phyloP scores from a whole-genome alignment of 1,284 basidiomycete genomes.

The Pisolithus thermaeus region DNA sequence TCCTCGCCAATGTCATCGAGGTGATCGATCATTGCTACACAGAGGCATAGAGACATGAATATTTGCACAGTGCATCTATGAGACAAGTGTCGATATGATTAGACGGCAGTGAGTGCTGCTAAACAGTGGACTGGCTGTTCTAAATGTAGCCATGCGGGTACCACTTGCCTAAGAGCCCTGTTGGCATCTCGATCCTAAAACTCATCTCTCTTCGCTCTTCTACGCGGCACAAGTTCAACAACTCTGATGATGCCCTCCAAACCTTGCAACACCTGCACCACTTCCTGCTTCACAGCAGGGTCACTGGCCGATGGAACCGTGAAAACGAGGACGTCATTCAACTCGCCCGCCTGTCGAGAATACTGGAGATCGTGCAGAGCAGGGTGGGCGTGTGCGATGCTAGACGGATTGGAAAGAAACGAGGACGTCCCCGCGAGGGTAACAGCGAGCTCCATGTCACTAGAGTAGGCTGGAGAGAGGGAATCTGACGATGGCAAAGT shows the following conservation, averaged over 20 bases:
- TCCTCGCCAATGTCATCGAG: too few species aligned
- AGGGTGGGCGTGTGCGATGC: constrained; percentile 13
- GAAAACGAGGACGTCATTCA: constrained; percentile 21
- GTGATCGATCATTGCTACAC: too few species aligned
- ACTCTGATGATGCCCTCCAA: constrained; percentile 20
- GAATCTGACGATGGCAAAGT: too few species aligned
- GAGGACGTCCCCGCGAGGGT: constrained; percentile 18
- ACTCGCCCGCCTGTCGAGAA: constrained; percentile 21
- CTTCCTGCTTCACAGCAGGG: constrained; percentile 7
- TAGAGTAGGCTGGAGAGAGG: too few species aligned
- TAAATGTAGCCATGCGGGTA: too few species aligned
- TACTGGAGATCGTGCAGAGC: constrained; percentile 16
- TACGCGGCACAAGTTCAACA: constrained; percentile 19
- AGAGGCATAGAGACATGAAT: too few species aligned
- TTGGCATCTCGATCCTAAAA: constrained; percentile 8
- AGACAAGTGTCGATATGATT: too few species aligned
- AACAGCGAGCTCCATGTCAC: constrained; percentile 16
- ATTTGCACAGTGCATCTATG: too few species aligned
- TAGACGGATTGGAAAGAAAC: constrained; percentile 19
- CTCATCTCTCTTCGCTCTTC: constrained; percentile 22
- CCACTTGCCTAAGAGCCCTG: too few species aligned
- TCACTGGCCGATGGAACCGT: constrained; percentile 5
- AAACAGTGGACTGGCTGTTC: too few species aligned
- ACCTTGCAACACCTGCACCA: constrained; percentile 14
- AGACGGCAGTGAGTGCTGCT: too few species aligned